Conservation (phyloP, 805 yeast genomes). For the Suhomyces sp. region DNA sequence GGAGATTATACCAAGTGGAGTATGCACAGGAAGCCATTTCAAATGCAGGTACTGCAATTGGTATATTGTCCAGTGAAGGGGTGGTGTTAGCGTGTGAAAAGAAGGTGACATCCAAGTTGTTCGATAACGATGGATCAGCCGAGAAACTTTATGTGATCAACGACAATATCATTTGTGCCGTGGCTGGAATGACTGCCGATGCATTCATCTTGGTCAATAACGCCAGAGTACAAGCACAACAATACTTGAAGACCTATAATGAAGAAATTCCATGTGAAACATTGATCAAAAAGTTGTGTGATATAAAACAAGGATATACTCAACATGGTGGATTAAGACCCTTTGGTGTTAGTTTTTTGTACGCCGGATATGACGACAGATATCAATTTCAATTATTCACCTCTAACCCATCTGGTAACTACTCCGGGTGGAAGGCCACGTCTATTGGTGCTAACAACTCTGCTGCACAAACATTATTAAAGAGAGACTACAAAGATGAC, state of each 20-base stretch:
- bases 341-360: slow-evolving; percentile 93
- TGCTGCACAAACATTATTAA: slow-evolving; percentile 92
- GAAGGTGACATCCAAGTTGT: slow-evolving; percentile 86
- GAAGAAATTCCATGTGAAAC: slow-evolving; percentile 94
- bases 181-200: slow-evolving; percentile 97
- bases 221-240: slow-evolving; percentile 84
- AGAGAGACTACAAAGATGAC: slow-evolving; percentile 91
- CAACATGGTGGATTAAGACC: slow-evolving; percentile 99
- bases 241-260: slow-evolving; percentile 78
- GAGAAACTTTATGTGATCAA: slow-evolving; percentile 88
- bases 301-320: slow-evolving; percentile 95
- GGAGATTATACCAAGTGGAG: slow-evolving; percentile 95
- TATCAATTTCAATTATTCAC: slow-evolving; percentile 91
- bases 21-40: slow-evolving; percentile 91
- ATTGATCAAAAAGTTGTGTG: slow-evolving; percentile 84
- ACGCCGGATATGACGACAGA: slow-evolving; percentile 92
- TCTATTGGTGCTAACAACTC: slow-evolving; percentile 94
- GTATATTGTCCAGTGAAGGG: slow-evolving; percentile 76
- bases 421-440: slow-evolving; percentile 98
- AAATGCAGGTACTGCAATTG: slow-evolving; percentile 81
- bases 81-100: slow-evolving; percentile 96
- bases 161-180: slow-evolving; percentile 86
- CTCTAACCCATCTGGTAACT: slow-evolving; percentile 96
- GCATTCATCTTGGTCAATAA: slow-evolving; percentile 86
- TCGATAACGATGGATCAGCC: slow-evolving; percentile 90